Evolutionary conservation across 1,284 basidiomycete genomes (phyloP).

Genomic region (Cutaneotrichosporon arboriforme): DNA sequence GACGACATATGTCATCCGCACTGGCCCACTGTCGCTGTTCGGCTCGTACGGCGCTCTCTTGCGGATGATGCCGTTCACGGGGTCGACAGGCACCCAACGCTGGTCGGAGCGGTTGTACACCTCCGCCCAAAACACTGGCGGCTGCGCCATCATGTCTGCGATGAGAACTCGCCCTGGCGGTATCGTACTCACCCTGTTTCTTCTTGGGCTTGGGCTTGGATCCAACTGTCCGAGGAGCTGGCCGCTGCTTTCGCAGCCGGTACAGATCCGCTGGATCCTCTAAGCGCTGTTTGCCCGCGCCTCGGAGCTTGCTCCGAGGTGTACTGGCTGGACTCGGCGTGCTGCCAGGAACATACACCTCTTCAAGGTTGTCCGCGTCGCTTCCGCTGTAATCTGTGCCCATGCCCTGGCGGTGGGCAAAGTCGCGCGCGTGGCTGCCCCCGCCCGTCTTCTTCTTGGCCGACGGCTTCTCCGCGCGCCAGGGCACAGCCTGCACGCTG

Average conservation of each 20-base stretch:
- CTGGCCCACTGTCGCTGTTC: slow-evolving; percentile 54
- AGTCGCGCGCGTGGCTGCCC: slow-evolving; percentile 26
- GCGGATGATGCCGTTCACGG: slow-evolving; percentile 71
- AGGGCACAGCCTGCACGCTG: slow-evolving; percentile 84
- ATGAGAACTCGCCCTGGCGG: background rate
- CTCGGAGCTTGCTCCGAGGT: no score
- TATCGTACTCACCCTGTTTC: slow-evolving; percentile 26
- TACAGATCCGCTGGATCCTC: slow-evolving; percentile 40
- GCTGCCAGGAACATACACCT: slow-evolving; percentile 17
- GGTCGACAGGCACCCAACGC: slow-evolving; percentile 90
- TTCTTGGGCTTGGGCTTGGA: slow-evolving; percentile 29
- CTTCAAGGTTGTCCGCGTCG: slow-evolving; percentile 29
- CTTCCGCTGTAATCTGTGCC: slow-evolving; percentile 19
- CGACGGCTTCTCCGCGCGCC: slow-evolving; percentile 53
- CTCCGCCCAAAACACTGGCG: slow-evolving; percentile 96
- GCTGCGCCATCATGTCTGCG: slow-evolving; percentile 47
- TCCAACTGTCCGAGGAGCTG: slow-evolving; percentile 25
- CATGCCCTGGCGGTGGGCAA: background rate
- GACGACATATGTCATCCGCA: slow-evolving; percentile 87
- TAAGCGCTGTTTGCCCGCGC: no score
- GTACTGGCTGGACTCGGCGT: background rate
- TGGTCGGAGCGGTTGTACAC: slow-evolving; percentile 89
- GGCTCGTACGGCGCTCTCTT: slow-evolving; percentile 83
- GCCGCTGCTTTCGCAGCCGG: slow-evolving; percentile 28
- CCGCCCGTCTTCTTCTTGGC: slow-evolving; percentile 38